Conservation (phyloP, 148 eudicot species). For the Vaccinium macrocarpon region DNA sequence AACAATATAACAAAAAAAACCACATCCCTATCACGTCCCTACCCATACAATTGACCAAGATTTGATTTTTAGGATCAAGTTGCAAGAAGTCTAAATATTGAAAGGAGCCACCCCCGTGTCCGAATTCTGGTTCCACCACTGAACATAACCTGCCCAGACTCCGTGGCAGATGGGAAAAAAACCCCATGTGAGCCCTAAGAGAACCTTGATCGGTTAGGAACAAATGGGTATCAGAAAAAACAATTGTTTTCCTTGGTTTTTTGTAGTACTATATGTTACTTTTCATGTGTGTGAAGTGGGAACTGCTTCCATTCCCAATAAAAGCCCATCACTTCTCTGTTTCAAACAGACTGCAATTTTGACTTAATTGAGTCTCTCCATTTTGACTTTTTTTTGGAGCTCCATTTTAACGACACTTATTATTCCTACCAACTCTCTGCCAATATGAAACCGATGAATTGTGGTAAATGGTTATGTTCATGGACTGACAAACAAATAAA, state of each 20-base stretch:
- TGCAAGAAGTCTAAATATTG: too few relatives aligned
- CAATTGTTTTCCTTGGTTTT: neutral
- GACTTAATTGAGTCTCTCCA: slow-evolving; percentile 2
- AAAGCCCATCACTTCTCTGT: neutral
- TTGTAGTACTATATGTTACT: neutral
- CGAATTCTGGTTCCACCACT: too few relatives aligned
- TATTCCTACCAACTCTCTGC: neutral
- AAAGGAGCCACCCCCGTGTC: too few relatives aligned
- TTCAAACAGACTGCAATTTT: neutral
- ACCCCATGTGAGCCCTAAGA: neutral
- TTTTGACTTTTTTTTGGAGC: neutral
- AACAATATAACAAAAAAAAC: too few relatives aligned
- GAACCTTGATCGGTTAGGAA: slow-evolving; percentile 28
- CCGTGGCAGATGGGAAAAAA: too few relatives aligned
- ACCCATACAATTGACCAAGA: too few relatives aligned
- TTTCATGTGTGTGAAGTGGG: neutral
- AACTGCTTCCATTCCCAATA: neutral
- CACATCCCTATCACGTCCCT: too few relatives aligned
- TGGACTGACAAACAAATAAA: neutral
- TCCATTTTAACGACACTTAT: neutral
- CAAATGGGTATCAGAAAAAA: slow-evolving; percentile 24
- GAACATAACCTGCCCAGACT: too few relatives aligned
- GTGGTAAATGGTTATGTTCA: neutral
- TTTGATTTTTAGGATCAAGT: too few relatives aligned
- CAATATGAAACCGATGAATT: neutral